These are phyloP conservation scores for Licmophora abbreviata DNA, from an alignment of 108 stramenopile species.

Conservation along the genomic window DNA sequence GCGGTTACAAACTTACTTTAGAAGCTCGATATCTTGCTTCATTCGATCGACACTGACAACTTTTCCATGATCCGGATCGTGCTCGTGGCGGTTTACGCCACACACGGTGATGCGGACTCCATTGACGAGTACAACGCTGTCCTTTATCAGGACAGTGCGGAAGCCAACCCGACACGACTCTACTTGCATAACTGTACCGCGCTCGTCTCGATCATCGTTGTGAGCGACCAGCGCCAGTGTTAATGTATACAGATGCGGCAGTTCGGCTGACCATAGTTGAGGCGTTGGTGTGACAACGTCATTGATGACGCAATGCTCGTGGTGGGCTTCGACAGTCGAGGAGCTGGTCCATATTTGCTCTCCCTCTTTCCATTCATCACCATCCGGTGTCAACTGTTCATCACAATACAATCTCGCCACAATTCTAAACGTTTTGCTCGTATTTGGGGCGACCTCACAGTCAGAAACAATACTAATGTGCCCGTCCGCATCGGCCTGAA, in stretches of 20 bases:
- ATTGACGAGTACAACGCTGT: conserved; percentile 40
- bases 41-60: conserved; percentile 59
- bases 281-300: conserved; percentile 10
- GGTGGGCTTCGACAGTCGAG: conserved; percentile 8
- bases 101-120: conserved; percentile 55
- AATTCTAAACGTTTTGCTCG: conserved; percentile 13
- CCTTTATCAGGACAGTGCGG: conserved; percentile 51
- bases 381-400: conserved; percentile 31
- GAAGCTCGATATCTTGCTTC: conserved; percentile 50
- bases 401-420: conserved; percentile 44
- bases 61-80: conserved; percentile 81
- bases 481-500: conserved; percentile 36
- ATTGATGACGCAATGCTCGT: conserved; percentile 16
- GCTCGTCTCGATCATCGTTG: conserved; percentile 3
- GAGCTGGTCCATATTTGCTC: conserved; percentile 8
- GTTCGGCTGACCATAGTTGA: conserved; percentile 69
- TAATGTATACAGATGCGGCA: conserved; percentile 74
- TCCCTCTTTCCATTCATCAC: conserved; percentile 18
- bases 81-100: conserved; percentile 94
- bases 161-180: conserved; percentile 84
- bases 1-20: conserved; percentile 30
- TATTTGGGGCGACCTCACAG: conserved; percentile 7
- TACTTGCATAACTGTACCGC: conserved; percentile 29
- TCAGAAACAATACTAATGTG: background rate
- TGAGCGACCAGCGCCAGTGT: conserved; percentile 27